Conservation (phyloP, 768 basidiomycete species). For the Podaxis sp. region DNA sequence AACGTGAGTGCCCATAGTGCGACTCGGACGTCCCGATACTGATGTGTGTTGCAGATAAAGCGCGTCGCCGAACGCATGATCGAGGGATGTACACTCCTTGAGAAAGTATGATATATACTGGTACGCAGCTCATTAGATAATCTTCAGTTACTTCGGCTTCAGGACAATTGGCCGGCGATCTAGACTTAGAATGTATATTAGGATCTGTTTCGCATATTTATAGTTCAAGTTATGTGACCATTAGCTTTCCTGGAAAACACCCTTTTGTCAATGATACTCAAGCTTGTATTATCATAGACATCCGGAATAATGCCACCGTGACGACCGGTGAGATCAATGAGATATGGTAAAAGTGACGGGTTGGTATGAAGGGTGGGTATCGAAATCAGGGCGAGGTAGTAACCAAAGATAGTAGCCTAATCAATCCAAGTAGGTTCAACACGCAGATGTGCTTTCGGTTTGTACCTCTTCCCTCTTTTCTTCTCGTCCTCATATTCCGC, state of each 20-base stretch:
- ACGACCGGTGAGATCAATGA: not conserved
- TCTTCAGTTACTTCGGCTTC: too few species aligned
- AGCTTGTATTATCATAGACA: not conserved
- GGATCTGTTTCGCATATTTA: too few species aligned
- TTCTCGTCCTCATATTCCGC: conserved; percentile 39
- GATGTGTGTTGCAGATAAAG: conserved; percentile 23
- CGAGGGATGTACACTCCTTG: conserved; percentile 19
- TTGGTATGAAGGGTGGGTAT: not conserved
- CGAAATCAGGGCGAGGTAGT: not conserved
- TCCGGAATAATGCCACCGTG: not conserved
- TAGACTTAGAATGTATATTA: too few species aligned
- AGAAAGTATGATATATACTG: not conserved
- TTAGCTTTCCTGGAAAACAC: too few species aligned
- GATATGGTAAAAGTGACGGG: not conserved
- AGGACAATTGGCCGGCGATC: too few species aligned
- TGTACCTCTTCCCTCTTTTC: conserved; percentile 30
- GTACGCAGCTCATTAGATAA: too few species aligned
- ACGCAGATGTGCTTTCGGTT: conserved; percentile 23
- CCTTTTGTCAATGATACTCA: too few species aligned
- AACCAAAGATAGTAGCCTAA: not conserved
- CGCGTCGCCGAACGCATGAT: conserved; percentile 31
- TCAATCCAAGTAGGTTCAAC: conserved; percentile 26
- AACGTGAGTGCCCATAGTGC: conserved; percentile 40
- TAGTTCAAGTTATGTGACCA: too few species aligned
- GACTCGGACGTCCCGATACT: not conserved